Conservation (phyloP, 495 filamentous ascomycete species). For the Jackrogersella minutella region DNA sequence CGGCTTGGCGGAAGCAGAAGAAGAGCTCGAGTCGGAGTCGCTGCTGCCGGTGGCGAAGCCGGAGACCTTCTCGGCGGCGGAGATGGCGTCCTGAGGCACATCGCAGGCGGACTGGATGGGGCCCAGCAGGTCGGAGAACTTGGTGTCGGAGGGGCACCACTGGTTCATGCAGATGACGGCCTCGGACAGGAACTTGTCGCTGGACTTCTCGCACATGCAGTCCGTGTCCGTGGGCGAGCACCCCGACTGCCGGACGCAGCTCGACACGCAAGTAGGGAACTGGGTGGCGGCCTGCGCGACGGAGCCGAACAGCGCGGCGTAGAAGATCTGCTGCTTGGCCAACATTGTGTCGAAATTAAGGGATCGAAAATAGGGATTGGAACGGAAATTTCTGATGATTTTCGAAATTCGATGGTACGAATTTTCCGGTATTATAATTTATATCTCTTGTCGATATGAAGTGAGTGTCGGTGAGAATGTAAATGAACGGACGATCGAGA, state of each 20-base stretch:
- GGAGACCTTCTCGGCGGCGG: slow-evolving; percentile 33
- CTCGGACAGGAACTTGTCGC: slow-evolving; percentile 44
- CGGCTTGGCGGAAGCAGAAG: not conserved
- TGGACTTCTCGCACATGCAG: slow-evolving; percentile 49
- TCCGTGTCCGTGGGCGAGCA: slow-evolving; percentile 43
- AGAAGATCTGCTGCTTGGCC: slow-evolving; percentile 40
- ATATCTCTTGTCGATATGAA: no score
- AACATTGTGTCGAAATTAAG: slow-evolving; percentile 27
- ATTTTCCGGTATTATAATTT: slow-evolving; percentile 1
- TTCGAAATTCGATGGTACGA: slow-evolving; percentile 8
- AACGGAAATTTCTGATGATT: no score
- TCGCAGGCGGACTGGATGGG: slow-evolving; percentile 45
- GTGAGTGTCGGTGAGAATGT: slow-evolving; percentile 2
- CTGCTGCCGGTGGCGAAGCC: slow-evolving; percentile 23
- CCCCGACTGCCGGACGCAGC: slow-evolving; percentile 47
- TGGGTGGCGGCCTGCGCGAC: slow-evolving; percentile 29
- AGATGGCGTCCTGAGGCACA: slow-evolving; percentile 36
- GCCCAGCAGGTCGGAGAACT: slow-evolving; percentile 39
- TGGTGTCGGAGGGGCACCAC: slow-evolving; percentile 43
- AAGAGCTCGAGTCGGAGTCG: not conserved
- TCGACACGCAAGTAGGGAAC: slow-evolving; percentile 43
- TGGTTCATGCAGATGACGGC: slow-evolving; percentile 48
- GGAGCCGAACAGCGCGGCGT: slow-evolving; percentile 42
- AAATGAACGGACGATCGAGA: slow-evolving; percentile 16
- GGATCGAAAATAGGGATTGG: not conserved